Evolutionary conservation across 805 yeast species (phyloP), one percentile per base, ranked within the genome.

Genomic region (Danielia reshetovae): DNA sequence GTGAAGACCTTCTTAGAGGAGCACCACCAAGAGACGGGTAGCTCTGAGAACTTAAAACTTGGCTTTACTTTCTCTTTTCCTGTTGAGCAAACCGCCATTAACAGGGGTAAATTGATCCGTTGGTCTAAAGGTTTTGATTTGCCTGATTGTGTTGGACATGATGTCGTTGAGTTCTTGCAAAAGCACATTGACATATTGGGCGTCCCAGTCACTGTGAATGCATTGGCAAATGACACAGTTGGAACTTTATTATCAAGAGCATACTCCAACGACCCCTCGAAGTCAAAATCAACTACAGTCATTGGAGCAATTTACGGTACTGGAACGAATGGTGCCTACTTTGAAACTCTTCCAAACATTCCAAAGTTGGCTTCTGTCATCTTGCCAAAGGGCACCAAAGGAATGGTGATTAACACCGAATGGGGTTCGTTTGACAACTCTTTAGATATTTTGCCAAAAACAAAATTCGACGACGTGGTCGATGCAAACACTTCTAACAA

Each of bases 351-450:
- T 34, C 79, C 75, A 27, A 74, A 80, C 36, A 85, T 93, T 48
- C 75, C 74, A 36, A 90, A 93, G 62, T 68, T 89, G 42, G 75
- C 78, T n/a, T 34, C 43, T 4, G 31, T 30, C 1, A 36, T 38
- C 4, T 31, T 57, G 7, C 69, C 73, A 2, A 60, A 65, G 22
- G 29, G 60, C 52, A 17, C 56, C 55, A 14, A 60, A 73, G 49
- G 61, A 54, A 89, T 89, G 96, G 84, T 87, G 43, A 74, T 89
- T 50, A 89, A 89, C 65, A 89, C 96, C 29, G 98, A 93, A 63
- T 93, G 97, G 96, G 97, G 97, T 43, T 87, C 96, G 27, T 90
- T 89, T 52, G 97, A 90, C 62, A 90, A 90, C 55, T 80, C 77
- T 15, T 70, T 88, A 42, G 70, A 76, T 46, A 68, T 79, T 26